Conservation (phyloP, 2,329 filamentous ascomycete species). For the Colletotrichum orbiculare region DNA sequence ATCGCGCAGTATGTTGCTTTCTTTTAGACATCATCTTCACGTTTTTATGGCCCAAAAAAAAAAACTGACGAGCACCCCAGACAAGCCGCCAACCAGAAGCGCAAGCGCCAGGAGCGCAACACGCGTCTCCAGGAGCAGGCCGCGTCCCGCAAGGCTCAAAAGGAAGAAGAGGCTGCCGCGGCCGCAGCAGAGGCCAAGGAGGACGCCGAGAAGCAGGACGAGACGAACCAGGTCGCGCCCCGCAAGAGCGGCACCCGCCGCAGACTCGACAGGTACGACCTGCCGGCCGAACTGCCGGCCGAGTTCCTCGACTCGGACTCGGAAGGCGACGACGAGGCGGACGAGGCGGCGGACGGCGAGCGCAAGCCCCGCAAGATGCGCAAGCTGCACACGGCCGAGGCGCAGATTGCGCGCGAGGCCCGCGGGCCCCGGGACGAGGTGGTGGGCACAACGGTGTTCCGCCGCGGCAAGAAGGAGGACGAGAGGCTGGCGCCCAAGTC, state of each 20-base stretch:
- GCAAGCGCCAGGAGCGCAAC: constrained; percentile 67
- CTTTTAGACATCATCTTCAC: not conserved
- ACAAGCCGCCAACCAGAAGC: constrained; percentile 62
- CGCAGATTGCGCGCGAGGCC: constrained; percentile 49
- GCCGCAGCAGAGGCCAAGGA: constrained; percentile 5
- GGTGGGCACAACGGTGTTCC: constrained; percentile 65
- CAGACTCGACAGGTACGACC: constrained; percentile 47
- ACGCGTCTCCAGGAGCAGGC: constrained; percentile 66
- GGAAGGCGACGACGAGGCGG: constrained; percentile 51
- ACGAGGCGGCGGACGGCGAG: constrained; percentile 39
- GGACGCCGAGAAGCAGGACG: constrained; percentile 28
- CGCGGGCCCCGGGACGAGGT: constrained; percentile 54
- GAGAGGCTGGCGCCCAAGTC: constrained; percentile 60
- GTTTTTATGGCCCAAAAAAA: too few relatives aligned
- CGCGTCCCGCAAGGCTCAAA: constrained; percentile 55
- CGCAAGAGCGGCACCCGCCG: constrained; percentile 31
- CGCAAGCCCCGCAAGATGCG: constrained; percentile 52
- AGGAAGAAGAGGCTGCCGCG: constrained; percentile 11
- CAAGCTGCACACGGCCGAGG: constrained; percentile 55
- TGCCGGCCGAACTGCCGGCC: constrained; percentile 61
- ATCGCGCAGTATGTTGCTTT: constrained; percentile 58
- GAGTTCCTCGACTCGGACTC: constrained; percentile 66
- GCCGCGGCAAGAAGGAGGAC: constrained; percentile 59
- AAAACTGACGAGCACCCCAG: constrained; percentile 46
- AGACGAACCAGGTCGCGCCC: constrained; percentile 40